Evolutionary conservation across 345 rosid species (phyloP).

Genomic region (Acer saccharum): DNA sequence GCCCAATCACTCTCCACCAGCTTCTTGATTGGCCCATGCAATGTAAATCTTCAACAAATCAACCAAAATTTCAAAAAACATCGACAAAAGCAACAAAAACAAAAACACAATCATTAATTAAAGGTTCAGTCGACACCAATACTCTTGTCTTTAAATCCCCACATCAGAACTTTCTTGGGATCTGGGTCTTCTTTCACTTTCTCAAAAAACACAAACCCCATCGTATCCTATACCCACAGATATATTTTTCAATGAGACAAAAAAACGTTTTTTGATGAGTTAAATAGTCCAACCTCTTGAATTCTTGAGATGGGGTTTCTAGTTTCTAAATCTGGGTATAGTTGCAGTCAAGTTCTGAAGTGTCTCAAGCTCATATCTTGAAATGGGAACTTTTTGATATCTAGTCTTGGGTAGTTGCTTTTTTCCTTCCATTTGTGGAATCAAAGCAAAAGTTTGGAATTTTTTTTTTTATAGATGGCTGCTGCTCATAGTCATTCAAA

Average conservation of each 20-base stretch:
- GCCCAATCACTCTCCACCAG: background rate
- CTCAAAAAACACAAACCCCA: slow-evolving; percentile 6
- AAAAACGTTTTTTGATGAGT: background rate
- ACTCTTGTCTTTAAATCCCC: background rate
- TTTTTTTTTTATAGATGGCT: slow-evolving; percentile 28
- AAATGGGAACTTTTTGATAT: background rate
- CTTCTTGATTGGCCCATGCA: background rate
- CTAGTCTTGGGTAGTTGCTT: too few relatives aligned
- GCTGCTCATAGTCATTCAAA: slow-evolving; percentile 4
- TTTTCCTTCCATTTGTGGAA: background rate
- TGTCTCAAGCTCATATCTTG: background rate
- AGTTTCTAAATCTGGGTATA: background rate
- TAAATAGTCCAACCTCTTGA: background rate
- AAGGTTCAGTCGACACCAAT: background rate
- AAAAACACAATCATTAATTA: slow-evolving; percentile 16
- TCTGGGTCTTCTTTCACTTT: slow-evolving; percentile 10
- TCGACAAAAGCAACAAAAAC: background rate
- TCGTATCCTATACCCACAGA: too few relatives aligned
- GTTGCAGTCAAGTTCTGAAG: background rate
- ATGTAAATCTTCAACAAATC: background rate
- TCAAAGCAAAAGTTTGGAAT: background rate
- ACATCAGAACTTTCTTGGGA: background rate
- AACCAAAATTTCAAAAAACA: background rate
- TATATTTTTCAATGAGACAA: background rate
- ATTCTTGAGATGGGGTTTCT: background rate